phyloP scores from a whole-genome alignment of 106 monocot genomes.

The Cymbidium sinense region DNA sequence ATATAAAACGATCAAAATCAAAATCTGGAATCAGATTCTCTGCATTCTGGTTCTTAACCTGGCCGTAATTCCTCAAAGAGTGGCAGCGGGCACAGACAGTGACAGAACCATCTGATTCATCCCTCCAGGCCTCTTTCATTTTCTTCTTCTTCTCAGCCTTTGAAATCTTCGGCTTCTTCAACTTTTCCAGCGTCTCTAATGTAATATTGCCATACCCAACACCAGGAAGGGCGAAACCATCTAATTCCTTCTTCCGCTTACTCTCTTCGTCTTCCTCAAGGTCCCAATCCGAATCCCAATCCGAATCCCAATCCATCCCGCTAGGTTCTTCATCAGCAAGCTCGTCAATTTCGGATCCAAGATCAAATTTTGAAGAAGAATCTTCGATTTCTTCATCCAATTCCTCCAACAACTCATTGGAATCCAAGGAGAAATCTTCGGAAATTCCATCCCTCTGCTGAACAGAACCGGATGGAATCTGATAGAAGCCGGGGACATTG shows the following conservation, averaged over 20 bases:
- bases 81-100: constrained; percentile 89
- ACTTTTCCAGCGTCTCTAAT: constrained; percentile 44
- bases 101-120: constrained; percentile 17
- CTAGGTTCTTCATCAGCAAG: constrained; percentile 16
- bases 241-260: constrained; percentile 43
- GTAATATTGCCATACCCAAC: constrained; percentile 85
- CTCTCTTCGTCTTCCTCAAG: constrained; percentile 37
- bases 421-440: constrained; percentile 6
- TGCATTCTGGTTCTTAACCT: constrained; percentile 67
- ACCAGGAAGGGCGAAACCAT: constrained; percentile 73
- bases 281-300: constrained; percentile 69
- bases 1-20: constrained; percentile 78
- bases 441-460: neutral
- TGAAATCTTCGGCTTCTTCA: constrained; percentile 69
- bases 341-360: constrained; percentile 20
- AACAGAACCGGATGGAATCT: constrained; percentile 14
- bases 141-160: constrained; percentile 80
- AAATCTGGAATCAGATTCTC: constrained; percentile 97
- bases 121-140: constrained; percentile 45
- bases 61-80: constrained; percentile 87
- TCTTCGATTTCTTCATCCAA: constrained; percentile 26
- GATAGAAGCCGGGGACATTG: constrained; percentile 77
- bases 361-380: constrained; percentile 24
- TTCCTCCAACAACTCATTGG: constrained; percentile 27
- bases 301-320: constrained; percentile 37